phyloP scores from a whole-genome alignment of 352 stramenopile genomes.

The Thalassiosira exigua region DNA sequence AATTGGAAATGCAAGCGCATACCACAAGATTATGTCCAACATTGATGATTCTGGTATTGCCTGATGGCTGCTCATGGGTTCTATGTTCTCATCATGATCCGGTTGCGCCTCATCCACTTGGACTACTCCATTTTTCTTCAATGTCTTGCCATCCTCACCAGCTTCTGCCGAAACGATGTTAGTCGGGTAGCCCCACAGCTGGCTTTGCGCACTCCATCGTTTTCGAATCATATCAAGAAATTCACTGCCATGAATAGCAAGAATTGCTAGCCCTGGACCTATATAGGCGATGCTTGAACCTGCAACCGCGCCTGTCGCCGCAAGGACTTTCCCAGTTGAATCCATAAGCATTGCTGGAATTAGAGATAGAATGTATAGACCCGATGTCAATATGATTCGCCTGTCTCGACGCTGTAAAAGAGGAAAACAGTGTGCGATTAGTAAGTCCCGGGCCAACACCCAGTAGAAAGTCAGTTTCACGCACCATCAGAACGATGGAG shows the following conservation, averaged over 20 bases:
- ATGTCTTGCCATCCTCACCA: background rate
- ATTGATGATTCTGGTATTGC: conserved; percentile 1
- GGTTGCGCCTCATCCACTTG: no score
- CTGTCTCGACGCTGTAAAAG: no score
- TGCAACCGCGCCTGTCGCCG: conserved; percentile 67
- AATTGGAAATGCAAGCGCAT: conserved; percentile 65
- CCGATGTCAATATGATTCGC: no score
- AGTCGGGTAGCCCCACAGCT: conserved; percentile 7
- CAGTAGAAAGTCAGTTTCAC: background rate
- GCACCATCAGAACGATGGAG: conserved; percentile 42
- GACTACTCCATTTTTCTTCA: no score
- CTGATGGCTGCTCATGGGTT: background rate
- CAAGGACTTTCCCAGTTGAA: conserved; percentile 69
- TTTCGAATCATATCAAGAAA: conserved; percentile 54
- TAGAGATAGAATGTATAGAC: conserved; percentile 67
- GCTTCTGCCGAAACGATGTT: background rate
- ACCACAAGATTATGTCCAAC: conserved; percentile 48
- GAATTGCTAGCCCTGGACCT: conserved; percentile 66
- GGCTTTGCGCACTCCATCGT: conserved; percentile 21
- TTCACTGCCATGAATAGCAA: conserved; percentile 65
- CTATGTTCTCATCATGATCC: no score
- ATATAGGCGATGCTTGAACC: conserved; percentile 75
- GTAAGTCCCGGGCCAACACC: conserved; percentile 13
- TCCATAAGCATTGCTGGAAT: conserved; percentile 68
- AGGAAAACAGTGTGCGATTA: no score